Base-by-base conservation (phyloP, 345 rosid genomes). In the Nasturtium officinale region DNA sequence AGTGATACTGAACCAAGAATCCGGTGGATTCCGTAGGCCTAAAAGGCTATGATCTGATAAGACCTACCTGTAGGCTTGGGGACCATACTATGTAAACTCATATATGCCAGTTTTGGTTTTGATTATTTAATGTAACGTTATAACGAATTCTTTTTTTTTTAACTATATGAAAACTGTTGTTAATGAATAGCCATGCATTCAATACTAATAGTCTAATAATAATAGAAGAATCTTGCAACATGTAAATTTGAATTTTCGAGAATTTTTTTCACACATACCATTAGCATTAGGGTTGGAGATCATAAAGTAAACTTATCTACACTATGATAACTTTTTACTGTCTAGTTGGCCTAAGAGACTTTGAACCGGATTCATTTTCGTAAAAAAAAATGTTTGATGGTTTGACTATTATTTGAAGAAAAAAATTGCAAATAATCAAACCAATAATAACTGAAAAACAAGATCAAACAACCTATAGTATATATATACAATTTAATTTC, bases 1-100 rank as follows among this genome's bases (percentile, higher is more conserved):
- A 52, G 37, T 66, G 45, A 51, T 16, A 29, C 53, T 52, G 63
- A 61, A 68, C 58, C 17, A 69, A 75, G 52, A 61, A 62, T 61
- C 78, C 78, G 45, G 53, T 67, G 40, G 73, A 67, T 61, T 68
- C 43, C 65, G 33, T 67, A 75, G 67, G 57, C 73, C 48, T 60
- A 60, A 40, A 67, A 67, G 78, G 57, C 73, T 74, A 67, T 21
- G 15, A 5, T 26, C 58, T 60, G 73, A 43, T 61, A 54, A 20
- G 40, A 43, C 58, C 56, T 54, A 69, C 9, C 45, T 54, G 57
- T 33, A 53, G 58, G 52, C 28, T 55, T 54, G 65, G 79, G 79
- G 73, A 76, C 75, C 79, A 62, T 61, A 9, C 56, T 59, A 35
- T 50, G 48, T 35, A 67, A 66, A 7, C 51, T 25, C 48, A 65